Evolutionary conservation across 805 yeast species (phyloP).

Genomic region (Priceomyces haplophilus): DNA sequence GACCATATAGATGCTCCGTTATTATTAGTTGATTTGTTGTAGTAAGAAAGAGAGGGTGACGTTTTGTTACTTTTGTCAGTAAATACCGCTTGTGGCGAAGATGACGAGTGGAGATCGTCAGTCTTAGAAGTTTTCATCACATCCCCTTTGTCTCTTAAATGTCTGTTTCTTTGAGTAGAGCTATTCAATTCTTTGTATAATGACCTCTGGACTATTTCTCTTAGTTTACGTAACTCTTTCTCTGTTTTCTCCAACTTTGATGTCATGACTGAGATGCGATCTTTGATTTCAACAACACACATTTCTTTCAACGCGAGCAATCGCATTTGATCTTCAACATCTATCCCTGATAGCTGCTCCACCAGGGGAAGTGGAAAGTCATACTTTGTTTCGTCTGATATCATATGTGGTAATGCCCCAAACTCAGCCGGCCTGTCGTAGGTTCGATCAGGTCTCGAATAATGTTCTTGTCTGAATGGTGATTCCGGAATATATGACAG

Average conservation of each 20-base stretch:
- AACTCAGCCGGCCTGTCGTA: background rate
- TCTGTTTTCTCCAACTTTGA: constrained; percentile 40
- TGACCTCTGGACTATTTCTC: constrained; percentile 45
- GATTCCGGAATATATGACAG: constrained; percentile 3
- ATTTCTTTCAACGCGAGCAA: constrained; percentile 66
- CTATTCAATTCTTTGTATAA: constrained; percentile 38
- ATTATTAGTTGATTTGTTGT: background rate
- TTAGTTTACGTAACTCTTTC: constrained; percentile 49
- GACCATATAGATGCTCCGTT: constrained; percentile 27
- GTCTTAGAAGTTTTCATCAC: constrained; percentile 2
- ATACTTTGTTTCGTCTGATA: constrained; percentile 17
- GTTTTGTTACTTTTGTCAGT: background rate
- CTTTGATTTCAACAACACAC: constrained; percentile 62
- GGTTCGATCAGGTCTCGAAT: constrained; percentile 2
- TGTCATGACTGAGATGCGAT: constrained; percentile 45
- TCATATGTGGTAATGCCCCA: constrained; percentile 6
- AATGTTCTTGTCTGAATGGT: constrained; percentile 5
- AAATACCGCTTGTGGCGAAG: background rate
- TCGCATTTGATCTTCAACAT: constrained; percentile 54
- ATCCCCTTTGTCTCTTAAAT: background rate
- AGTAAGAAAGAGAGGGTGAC: background rate
- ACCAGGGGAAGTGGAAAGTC: constrained; percentile 32
- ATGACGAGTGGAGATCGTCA: background rate
- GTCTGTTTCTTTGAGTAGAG: background rate
- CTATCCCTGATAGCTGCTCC: constrained; percentile 27